phyloP scores from a whole-genome alignment of 345 rosid genomes.

The Eutrema heterophyllum region DNA sequence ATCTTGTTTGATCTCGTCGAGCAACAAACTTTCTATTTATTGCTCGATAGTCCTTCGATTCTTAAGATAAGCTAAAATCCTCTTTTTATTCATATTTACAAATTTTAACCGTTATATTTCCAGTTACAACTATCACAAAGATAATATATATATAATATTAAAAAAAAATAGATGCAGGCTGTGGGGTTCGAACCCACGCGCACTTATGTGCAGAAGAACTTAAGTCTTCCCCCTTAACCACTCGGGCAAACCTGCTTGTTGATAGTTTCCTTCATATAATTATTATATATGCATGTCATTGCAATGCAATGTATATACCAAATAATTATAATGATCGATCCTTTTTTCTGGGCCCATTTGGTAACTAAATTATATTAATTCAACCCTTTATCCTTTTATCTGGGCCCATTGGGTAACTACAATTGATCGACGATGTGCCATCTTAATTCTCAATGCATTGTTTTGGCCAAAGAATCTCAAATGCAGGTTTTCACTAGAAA shows the following conservation, averaged over 20 bases:
- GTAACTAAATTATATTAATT: background rate
- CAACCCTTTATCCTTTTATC: no score
- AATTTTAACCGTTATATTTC: no score
- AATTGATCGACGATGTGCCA: background rate
- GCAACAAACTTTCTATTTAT: no score
- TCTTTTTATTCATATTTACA: no score
- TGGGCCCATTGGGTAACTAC: background rate
- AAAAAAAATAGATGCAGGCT: constrained; percentile 43
- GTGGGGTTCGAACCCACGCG: constrained; percentile 99
- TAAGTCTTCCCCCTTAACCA: constrained; percentile 76
- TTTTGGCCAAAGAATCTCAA: background rate
- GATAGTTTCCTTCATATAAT: accelerated
- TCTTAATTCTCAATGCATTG: background rate
- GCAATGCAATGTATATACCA: no score
- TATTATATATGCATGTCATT: background rate
- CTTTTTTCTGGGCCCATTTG: background rate
- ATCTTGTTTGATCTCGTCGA: no score
- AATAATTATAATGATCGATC: background rate
- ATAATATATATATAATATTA: no score
- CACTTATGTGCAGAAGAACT: constrained; percentile 91
- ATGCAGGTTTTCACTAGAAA: background rate
- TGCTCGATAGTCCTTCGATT: no score
- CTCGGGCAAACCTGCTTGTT: constrained; percentile 39
- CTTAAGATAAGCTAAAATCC: no score
- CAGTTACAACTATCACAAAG: no score